Evolutionary conservation across 495 filamentous ascomycete genomes (phyloP).

Genomic region (Chaetomidium leptoderma): DNA sequence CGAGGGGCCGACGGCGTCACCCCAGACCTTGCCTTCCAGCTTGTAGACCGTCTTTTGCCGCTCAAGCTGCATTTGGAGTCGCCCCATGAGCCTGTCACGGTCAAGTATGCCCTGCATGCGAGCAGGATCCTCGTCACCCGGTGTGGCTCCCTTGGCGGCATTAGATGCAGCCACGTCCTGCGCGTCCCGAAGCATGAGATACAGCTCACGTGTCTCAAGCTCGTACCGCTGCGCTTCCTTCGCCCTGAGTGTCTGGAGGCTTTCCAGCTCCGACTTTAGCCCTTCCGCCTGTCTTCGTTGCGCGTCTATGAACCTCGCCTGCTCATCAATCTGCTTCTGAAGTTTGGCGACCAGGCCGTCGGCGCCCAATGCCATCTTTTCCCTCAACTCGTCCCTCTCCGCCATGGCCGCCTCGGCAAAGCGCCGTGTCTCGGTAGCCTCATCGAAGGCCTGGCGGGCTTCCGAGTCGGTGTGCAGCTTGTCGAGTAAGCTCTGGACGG

Average conservation of each 20-base stretch:
- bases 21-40: constrained; percentile 92
- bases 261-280: constrained; percentile 82
- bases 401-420: constrained; percentile 93
- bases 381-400: constrained; percentile 92
- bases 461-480: constrained; percentile 95
- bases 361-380: constrained; percentile 87
- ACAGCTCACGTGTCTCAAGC: constrained; percentile 90
- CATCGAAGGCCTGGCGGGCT: constrained; percentile 84
- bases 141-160: constrained; percentile 64
- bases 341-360: constrained; percentile 91
- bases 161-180: constrained; percentile 90
- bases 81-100: constrained; percentile 83
- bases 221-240: constrained; percentile 94
- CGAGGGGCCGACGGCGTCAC: constrained; percentile 74
- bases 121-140: constrained; percentile 59
- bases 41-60: constrained; percentile 97
- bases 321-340: constrained; percentile 89
- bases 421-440: constrained; percentile 80
- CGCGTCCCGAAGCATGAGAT: constrained; percentile 96
- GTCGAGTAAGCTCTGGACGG: constrained; percentile 90
- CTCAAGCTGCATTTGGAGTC: constrained; percentile 90
- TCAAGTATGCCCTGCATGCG: constrained; percentile 92
- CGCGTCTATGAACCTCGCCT: constrained; percentile 81
- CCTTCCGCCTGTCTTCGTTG: constrained; percentile 80
- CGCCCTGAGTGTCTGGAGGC: constrained; percentile 77